Evolutionary conservation across 2,329 filamentous ascomycete species (phyloP), one percentile per base, ranked within the genome.

Genomic region (Aspergillus ochraceus): DNA sequence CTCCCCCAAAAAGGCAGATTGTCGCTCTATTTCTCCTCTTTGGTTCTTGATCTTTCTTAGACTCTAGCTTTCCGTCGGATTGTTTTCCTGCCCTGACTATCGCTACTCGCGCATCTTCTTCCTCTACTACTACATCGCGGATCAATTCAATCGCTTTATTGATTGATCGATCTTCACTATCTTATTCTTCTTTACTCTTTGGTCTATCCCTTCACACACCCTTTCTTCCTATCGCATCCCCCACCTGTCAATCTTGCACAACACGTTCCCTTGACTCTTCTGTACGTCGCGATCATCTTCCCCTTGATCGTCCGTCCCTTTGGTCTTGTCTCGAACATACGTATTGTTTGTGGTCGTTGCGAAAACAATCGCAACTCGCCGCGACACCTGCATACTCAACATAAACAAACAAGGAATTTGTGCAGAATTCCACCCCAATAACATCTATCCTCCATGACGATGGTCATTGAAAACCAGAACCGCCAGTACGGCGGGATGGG

Each of bases 401-500:
- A 45, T 24, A 42, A 24, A 11, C 42, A 26, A 32, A 59, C 26
- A 60, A 42, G 20, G 24, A 52, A 10, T 19, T n/a, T 19, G 14
- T 42, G 17, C 29, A 32, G 47, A 19, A 47, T 12, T 12, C 30
- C 26, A 22, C 47, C 50, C 39, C 47, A 19, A 49, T 22, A 47
- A 60, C 54, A 52, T 49, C 57, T 66, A 68, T 68, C 66, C 80
- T 87, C 78, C 77, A 97, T 97, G 92, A 95, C 92, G 81, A 96
- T 97, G 92, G 91, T 93, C 78, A 87, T 97, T 82, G 92, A 97
- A 81, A 87, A 88, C 72, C 90, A 92, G 77, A 92, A 94, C 80
- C 91, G 88, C 81, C 86, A 87, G 76, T 91, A 90, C 80, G 90
- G 85, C 73, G 86, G 84, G 75, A 84, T 96, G 81, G 87, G 86